Base-by-base conservation (phyloP, 306 rosid genomes). In the Acacia acuminata region DNA sequence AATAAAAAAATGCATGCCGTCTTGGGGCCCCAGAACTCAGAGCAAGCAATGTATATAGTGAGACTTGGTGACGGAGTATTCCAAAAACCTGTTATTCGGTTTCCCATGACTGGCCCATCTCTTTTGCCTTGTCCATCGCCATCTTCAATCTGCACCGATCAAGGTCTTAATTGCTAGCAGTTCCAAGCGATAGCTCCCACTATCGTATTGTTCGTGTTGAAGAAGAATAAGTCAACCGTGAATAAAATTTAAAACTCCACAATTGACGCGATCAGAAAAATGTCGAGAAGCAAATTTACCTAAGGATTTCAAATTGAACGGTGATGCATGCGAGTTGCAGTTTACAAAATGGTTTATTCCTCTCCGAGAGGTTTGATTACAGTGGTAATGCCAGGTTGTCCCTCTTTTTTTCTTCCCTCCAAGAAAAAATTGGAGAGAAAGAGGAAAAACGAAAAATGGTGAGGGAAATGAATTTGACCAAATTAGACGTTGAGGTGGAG, bases 401-500 rank as follows among this genome's bases (percentile, higher is more conserved):
- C 11, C 47, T 56, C 24, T 58, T 51, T 70, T 56, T 55, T 14
- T 71, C 60, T 58, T 25, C 25, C n/a, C 55, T 11, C 27, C 32
- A 38, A 38, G 1, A 30, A 60, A 50, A 72, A 61, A 61, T 30
- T n/a, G 78, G 72, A 45, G 65, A 38, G 60, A 72, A n/a, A 80
- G 50, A 53, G 63, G 48, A 34, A 60, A 20, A 20, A 20, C n/a
- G 9, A 80, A 60, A 56, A 80, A 71, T 19, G 60, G 56, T 17
- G 71, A 45, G 13, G 25, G 71, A 14, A 32, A 16, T 16, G 47
- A 22, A 16, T 16, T 32, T 76, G 79, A 19, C 63, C 74, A 47
- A 64, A 65, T 55, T 55, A 44, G 63, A 77, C 13, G 63, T 10
- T 64, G 55, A 36, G 65, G 51, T 42, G 77, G 71, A n/a, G 75